A percentile compares a stretch with the other conserved stretches of the same genome.
Evolutionary conservation across 2,329 filamentous ascomycete genomes (phyloP).

Genomic region (Phialocephala subalpina): DNA sequence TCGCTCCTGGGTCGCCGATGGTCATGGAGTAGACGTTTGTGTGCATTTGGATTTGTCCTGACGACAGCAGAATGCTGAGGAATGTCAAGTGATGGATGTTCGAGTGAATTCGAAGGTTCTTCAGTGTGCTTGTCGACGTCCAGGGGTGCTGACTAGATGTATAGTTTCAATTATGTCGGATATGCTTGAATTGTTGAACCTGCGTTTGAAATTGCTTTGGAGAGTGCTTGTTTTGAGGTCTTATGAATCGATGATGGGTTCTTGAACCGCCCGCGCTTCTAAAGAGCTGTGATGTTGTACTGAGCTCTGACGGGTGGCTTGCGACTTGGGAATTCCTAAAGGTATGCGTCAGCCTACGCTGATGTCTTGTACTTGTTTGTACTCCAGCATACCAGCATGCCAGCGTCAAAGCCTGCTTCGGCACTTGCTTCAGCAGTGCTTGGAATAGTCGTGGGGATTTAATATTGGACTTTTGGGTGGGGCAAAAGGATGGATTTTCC

Average conservation of each 20-base stretch:
- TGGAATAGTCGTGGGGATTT: neutral
- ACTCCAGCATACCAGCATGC: conserved; percentile 1
- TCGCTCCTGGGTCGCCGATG: neutral
- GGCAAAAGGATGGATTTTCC: neutral
- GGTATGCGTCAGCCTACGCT: neutral
- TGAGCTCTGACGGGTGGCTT: neutral
- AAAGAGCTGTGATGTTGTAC: neutral
- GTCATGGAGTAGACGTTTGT: neutral
- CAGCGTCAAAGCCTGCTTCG: too few relatives aligned
- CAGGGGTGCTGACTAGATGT: neutral
- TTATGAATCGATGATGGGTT: neutral
- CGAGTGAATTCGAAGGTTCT: neutral
- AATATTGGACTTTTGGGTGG: neutral
- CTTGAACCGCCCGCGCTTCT: neutral
- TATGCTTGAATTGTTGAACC: neutral
- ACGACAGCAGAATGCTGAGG: neutral
- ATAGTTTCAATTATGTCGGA: neutral
- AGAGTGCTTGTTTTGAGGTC: neutral
- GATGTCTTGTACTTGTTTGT: conserved; percentile 1
- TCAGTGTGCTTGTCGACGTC: neutral
- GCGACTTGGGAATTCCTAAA: neutral
- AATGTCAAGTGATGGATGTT: neutral
- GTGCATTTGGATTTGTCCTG: neutral
- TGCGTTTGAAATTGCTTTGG: neutral
- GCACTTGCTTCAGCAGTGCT: too few relatives aligned